Evolutionary conservation across 257 asterid genomes (phyloP).

Genomic region (Solanum clarkiae): DNA sequence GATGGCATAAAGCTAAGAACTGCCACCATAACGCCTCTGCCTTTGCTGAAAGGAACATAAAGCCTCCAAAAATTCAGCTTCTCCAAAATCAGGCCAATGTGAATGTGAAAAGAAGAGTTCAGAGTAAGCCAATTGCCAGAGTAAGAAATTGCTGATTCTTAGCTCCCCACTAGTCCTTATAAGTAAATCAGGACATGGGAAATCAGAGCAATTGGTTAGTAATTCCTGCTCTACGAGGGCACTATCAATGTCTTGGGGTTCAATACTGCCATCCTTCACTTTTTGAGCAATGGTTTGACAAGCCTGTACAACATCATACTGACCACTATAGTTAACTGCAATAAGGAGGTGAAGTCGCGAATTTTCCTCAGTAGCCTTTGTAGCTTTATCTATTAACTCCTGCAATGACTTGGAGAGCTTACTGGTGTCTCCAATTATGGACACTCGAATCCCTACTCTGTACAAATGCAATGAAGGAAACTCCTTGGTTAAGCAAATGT

Average conservation of each 20-base stretch:
- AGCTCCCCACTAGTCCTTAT: slow-evolving; percentile 62
- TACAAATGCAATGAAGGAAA: background rate
- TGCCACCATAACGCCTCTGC: slow-evolving; percentile 43
- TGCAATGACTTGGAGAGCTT: slow-evolving; percentile 28
- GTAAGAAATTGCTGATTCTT: slow-evolving; percentile 49
- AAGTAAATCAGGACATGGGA: slow-evolving; percentile 46
- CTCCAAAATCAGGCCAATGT: slow-evolving; percentile 63
- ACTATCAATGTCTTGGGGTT: slow-evolving; percentile 31
- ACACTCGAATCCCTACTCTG: slow-evolving; percentile 39
- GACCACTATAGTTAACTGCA: slow-evolving; percentile 48
- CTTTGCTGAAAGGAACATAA: slow-evolving; percentile 37
- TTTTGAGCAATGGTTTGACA: slow-evolving; percentile 28
- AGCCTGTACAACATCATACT: slow-evolving; percentile 36
- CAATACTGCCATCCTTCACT: slow-evolving; percentile 41
- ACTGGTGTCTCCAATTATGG: slow-evolving; percentile 48
- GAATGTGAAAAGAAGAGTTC: slow-evolving; percentile 32
- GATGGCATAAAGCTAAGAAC: background rate
- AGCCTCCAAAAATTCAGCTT: slow-evolving; percentile 37
- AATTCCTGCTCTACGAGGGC: slow-evolving; percentile 31
- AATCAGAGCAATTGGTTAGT: slow-evolving; percentile 36
- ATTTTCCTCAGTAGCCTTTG: slow-evolving; percentile 20
- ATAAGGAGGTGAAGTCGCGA: slow-evolving; percentile 36
- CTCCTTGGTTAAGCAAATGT: background rate
- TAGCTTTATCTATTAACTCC: slow-evolving; percentile 10
- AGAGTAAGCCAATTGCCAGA: slow-evolving; percentile 67